Conservation (phyloP, 2,329 filamentous ascomycete species). For the Aspergillus aculeatinus region DNA sequence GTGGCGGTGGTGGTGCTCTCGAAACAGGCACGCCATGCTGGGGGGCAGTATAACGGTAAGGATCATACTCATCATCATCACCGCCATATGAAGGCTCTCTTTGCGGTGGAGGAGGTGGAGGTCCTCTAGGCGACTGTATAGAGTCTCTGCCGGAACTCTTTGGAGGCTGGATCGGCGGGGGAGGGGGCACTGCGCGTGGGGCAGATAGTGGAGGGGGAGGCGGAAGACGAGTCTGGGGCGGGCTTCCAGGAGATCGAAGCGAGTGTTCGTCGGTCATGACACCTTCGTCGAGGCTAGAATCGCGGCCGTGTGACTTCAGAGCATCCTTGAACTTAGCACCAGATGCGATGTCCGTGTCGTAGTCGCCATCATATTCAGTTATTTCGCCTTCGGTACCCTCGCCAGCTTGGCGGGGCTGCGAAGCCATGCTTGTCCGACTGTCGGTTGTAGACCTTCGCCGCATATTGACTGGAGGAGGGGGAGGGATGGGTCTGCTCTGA, state of each 20-base stretch:
- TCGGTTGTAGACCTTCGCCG: conserved; percentile 63
- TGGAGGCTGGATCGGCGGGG: conserved; percentile 62
- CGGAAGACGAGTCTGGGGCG: conserved; percentile 38
- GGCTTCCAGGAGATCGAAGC: conserved; percentile 46
- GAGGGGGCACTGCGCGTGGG: conserved; percentile 63
- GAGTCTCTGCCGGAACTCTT: conserved; percentile 40
- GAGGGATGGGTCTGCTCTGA: conserved; percentile 65
- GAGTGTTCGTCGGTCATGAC: conserved; percentile 57
- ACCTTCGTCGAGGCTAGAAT: conserved; percentile 72
- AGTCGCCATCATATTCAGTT: conserved; percentile 95
- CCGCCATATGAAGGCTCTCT: conserved; percentile 45
- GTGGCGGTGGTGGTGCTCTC: conserved; percentile 30
- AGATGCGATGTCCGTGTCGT: conserved; percentile 96
- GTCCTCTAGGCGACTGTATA: conserved; percentile 34
- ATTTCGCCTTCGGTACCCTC: conserved; percentile 73
- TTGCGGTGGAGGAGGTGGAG: conserved; percentile 50
- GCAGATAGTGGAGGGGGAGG: conserved; percentile 58
- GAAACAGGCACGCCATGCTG: conserved; percentile 32
- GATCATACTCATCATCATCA: conserved; percentile 54
- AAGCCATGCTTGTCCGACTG: conserved; percentile 41
- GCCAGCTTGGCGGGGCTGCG: conserved; percentile 50
- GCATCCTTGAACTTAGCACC: conserved; percentile 92
- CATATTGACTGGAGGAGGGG: conserved; percentile 54
- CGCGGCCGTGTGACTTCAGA: conserved; percentile 74
- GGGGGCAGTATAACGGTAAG: conserved; percentile 52